Evolutionary conservation across 1,139 yeast genomes (phyloP).

Genomic region (Geotrichum fermentans): DNA sequence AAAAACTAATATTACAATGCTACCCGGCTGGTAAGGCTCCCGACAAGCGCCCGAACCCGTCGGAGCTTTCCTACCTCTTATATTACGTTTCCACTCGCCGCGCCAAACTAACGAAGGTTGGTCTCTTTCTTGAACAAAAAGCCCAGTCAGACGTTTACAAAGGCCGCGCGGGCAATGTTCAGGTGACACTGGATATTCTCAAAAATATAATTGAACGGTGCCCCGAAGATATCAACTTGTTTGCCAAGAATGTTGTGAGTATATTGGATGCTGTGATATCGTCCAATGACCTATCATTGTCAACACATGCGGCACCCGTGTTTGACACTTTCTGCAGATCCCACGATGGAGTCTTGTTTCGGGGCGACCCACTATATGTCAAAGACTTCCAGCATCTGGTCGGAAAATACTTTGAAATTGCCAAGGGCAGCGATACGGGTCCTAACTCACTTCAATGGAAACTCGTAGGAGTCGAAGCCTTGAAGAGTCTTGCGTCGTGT

Average conservation of each 20-base stretch:
- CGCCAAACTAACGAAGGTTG: slow-evolving; percentile 82
- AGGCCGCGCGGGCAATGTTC: slow-evolving; percentile 70
- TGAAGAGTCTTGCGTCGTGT: slow-evolving; percentile 44
- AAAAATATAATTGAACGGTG: slow-evolving; percentile 70
- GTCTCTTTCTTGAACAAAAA: slow-evolving; percentile 59
- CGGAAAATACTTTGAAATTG: slow-evolving; percentile 23
- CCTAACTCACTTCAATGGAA: slow-evolving; percentile 50
- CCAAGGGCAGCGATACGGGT: slow-evolving; percentile 21
- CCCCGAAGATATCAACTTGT: slow-evolving; percentile 74
- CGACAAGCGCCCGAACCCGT: slow-evolving; percentile 87
- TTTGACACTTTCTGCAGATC: slow-evolving; percentile 59
- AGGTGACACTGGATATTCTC: slow-evolving; percentile 72
- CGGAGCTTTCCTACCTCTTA: slow-evolving; percentile 80
- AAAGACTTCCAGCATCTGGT: slow-evolving; percentile 45
- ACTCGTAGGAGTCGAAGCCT: slow-evolving; percentile 45
- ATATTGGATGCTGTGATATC: slow-evolving; percentile 44
- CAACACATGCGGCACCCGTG: slow-evolving; percentile 44
- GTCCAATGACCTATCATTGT: slow-evolving; percentile 53
- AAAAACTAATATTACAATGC: slow-evolving; percentile 81
- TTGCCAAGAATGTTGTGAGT: slow-evolving; percentile 50
- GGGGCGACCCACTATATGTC: slow-evolving; percentile 65
- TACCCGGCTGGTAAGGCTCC: slow-evolving; percentile 84
- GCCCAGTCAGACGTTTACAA: slow-evolving; percentile 58
- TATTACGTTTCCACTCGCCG: slow-evolving; percentile 89
- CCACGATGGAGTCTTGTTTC: slow-evolving; percentile 63